Evolutionary conservation across 2,329 filamentous ascomycete species (phyloP).

Genomic region (Phyllosticta ampelicida): DNA sequence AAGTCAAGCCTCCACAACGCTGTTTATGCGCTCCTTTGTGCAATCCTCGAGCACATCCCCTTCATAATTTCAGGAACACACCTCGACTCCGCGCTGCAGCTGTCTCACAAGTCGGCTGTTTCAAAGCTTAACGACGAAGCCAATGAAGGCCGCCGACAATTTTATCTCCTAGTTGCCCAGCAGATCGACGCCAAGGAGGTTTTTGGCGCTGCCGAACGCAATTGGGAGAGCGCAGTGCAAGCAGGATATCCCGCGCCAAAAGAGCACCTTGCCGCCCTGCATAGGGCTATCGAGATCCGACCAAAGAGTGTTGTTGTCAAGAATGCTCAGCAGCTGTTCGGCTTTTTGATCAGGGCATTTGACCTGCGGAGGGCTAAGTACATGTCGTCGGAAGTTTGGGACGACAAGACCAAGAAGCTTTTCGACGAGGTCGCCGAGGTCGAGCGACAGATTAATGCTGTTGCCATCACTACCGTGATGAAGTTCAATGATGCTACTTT

Average conservation of each 20-base stretch:
- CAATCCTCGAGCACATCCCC: constrained; percentile 71
- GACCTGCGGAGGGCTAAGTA: constrained; percentile 51
- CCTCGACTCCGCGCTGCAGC: constrained; percentile 58
- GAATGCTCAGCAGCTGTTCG: constrained; percentile 59
- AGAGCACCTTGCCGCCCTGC: constrained; percentile 61
- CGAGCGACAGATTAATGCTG: constrained; percentile 56
- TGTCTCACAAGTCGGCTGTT: constrained; percentile 62
- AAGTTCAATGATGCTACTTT: constrained; percentile 94
- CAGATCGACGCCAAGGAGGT: constrained; percentile 68
- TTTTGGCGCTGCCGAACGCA: constrained; percentile 60
- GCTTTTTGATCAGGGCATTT: constrained; percentile 45
- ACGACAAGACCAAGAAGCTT: constrained; percentile 33
- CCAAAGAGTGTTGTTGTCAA: constrained; percentile 69
- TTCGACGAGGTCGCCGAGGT: constrained; percentile 45
- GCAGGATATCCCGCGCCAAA: constrained; percentile 52
- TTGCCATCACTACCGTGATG: constrained; percentile 81
- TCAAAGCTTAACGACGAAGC: constrained; percentile 50
- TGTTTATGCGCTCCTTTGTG: constrained; percentile 66
- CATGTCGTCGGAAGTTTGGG: constrained; percentile 25
- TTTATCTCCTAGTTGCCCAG: constrained; percentile 63
- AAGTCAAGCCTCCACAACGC: constrained; percentile 65
- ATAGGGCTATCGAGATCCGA: constrained; percentile 62
- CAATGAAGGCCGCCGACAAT: constrained; percentile 54
- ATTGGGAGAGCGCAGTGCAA: constrained; percentile 55
- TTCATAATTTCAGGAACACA: constrained; percentile 77